Base-by-base conservation (phyloP, 2,329 filamentous ascomycete species). In the Aspergillus sp. region DNA sequence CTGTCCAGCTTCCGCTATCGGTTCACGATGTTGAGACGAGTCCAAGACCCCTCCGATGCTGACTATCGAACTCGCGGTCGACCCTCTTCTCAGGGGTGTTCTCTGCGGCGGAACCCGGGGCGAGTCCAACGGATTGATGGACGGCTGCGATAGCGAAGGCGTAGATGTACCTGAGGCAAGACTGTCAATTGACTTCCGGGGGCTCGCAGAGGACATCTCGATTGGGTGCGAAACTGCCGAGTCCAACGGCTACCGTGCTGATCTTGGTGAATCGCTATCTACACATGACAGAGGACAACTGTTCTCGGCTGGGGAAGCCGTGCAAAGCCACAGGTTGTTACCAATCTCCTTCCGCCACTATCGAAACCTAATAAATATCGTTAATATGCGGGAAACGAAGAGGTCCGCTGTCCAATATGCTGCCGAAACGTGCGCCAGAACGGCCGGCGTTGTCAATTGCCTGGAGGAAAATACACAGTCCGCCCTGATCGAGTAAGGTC, bases 11-110 rank as follows among this genome's bases (percentile, higher is more conserved):
- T 95, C 89, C 43, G 73, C 76, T 57, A 83, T 75, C 10, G 83
- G 76, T 71, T 73, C 78, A 74, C 69, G 68, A 51, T 75, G 66
- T 66, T 75, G 57, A 61, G 80, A 78, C 6, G 80, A 82, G 62
- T 95, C 88, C 50, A 94, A 72, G 33, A 81, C 78, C n/a, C 88
- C 88, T 51, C 89, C 89, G 63, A 94, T 82, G 30, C 90, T 96
- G 62, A 84, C 82, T 57, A 91, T 81, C 26, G 91, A 96, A 73
- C 89, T 94, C 40, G 90, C 84, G 28, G 83, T 86, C 46, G 93
- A 97, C 52, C 82, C 86, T 67, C 89, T 79, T 62, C 90, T 68
- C 53, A 67, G 61, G 51, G 63, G 62, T 54, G 58, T 59, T 45
- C 65, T 57, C 35, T 67, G 64, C 40, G 64, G 56, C 43, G 62